phyloP scores from a whole-genome alignment of 1,139 yeast genomes.

The Saccharomyces hybrid region DNA sequence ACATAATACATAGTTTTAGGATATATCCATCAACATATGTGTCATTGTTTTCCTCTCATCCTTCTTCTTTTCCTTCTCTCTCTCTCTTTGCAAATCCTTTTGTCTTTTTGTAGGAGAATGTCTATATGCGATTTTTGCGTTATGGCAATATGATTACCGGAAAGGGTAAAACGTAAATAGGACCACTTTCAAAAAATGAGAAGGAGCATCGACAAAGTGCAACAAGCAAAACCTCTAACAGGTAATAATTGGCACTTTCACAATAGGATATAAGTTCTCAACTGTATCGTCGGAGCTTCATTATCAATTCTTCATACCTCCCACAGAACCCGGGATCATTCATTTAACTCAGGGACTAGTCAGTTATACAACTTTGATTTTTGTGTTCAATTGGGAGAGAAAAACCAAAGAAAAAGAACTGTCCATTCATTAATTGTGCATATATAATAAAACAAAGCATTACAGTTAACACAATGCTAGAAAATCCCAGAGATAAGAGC shows the following conservation, averaged over 20 bases:
- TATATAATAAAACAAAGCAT: too few relatives aligned
- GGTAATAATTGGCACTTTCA: constrained; percentile 7
- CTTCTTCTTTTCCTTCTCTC: too few relatives aligned
- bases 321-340: not conserved
- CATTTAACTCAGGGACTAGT: not conserved
- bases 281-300: too few relatives aligned
- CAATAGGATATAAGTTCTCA: constrained; percentile 3
- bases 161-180: not conserved
- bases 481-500: not conserved
- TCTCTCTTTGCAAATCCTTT: too few relatives aligned
- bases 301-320: not conserved
- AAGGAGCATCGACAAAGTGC: not conserved
- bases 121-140: constrained; percentile 2
- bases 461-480: not conserved
- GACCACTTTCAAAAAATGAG: not conserved
- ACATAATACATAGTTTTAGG: not conserved
- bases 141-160: not conserved
- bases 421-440: not conserved
- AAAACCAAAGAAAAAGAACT: not conserved
- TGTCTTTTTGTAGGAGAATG: not conserved
- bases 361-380: not conserved
- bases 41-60: not conserved
- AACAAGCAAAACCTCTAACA: not conserved
- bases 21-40: not conserved
- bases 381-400: not conserved